Evolutionary conservation across 1,284 basidiomycete species (phyloP).

Genomic region (Leccinum huronense): DNA sequence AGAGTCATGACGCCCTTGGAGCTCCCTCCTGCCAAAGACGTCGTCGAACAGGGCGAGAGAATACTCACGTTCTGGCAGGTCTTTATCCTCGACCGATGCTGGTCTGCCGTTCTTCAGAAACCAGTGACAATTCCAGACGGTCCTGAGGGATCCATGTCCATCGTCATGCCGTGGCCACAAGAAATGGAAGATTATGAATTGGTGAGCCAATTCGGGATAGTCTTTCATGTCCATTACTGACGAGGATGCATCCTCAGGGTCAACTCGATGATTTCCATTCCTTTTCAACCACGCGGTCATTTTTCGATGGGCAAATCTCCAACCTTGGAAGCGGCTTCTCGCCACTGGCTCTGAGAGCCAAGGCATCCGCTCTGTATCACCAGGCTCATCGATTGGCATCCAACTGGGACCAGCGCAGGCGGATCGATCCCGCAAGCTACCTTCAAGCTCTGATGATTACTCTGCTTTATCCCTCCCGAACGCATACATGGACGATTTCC

Average conservation of each 20-base stretch:
- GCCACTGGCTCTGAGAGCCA: constrained; percentile 60
- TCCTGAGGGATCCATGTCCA: constrained; percentile 44
- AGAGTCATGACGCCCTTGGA: constrained; percentile 43
- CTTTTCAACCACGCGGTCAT: constrained; percentile 58
- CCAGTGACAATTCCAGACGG: constrained; percentile 55
- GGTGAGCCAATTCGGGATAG: constrained; percentile 37
- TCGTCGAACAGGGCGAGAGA: constrained; percentile 58
- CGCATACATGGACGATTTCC: constrained; percentile 55
- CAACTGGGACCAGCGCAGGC: constrained; percentile 59
- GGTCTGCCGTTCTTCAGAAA: constrained; percentile 60
- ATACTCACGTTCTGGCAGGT: constrained; percentile 72
- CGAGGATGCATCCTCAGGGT: constrained; percentile 41
- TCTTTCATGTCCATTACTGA: constrained; percentile 19
- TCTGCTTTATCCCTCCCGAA: constrained; percentile 45
- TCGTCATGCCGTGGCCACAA: constrained; percentile 67
- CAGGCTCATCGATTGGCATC: constrained; percentile 59
- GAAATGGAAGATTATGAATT: constrained; percentile 57
- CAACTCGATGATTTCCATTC: constrained; percentile 49
- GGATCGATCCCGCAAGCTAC: constrained; percentile 16
- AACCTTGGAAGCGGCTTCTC: constrained; percentile 55
- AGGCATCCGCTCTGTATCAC: constrained; percentile 72
- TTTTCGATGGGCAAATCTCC: constrained; percentile 58
- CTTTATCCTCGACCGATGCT: constrained; percentile 64
- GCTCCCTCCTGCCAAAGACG: constrained; percentile 55
- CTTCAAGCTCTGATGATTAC: constrained; percentile 21